A percentile compares a stretch with the other conserved stretches of the same genome.
Evolutionary conservation across 78 protist species (phyloP).

Genomic region (Trichosphaerium sp.): DNA sequence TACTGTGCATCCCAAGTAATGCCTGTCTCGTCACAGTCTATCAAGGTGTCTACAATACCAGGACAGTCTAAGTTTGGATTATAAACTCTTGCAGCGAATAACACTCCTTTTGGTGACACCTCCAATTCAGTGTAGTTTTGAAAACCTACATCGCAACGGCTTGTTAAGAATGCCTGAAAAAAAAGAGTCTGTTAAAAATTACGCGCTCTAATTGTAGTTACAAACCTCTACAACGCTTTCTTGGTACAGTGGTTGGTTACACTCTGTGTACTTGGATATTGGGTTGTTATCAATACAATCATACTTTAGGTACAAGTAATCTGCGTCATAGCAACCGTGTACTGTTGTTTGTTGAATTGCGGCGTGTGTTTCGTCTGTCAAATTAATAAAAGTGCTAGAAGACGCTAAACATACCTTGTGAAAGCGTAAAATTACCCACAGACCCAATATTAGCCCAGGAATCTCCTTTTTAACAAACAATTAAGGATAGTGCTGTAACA

Average conservation of each 20-base stretch:
- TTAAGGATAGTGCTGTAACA: no score
- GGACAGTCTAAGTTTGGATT: constrained; percentile 14
- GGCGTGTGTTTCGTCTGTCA: neutral
- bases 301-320: neutral
- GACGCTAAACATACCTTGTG: no score
- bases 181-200: no score
- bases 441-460: no score
- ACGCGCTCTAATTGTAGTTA: no score
- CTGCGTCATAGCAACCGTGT: constrained; percentile 5
- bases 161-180: neutral
- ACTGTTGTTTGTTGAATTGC: constrained; percentile 31
- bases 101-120: constrained; percentile 14
- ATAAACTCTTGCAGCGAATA: constrained; percentile 16
- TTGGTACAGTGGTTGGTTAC: constrained; percentile 21
- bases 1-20: constrained; percentile 17
- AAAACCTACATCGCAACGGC: neutral
- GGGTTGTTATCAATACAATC: constrained; percentile 12
- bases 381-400: neutral
- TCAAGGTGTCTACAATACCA: constrained; percentile 11
- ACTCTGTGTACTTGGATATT: constrained; percentile 3
- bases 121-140: constrained; percentile 26
- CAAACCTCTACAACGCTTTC: constrained; percentile 22
- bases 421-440: no score
- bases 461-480: no score
- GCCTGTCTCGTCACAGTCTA: constrained; percentile 12